Conservation (phyloP, 192 early-diverging fungal genomes). For the Backusella tuberculispora region DNA sequence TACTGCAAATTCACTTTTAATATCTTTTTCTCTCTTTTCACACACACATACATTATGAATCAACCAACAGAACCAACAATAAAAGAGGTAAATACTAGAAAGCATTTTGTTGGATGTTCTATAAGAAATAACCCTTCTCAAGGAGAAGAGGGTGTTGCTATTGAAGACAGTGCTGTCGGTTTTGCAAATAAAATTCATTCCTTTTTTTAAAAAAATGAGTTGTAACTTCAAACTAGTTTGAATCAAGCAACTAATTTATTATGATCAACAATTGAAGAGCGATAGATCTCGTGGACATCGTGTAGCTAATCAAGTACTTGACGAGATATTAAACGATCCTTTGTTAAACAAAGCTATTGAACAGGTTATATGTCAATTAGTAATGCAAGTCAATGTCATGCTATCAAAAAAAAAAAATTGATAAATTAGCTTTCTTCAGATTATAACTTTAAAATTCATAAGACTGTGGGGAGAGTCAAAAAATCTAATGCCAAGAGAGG, state of each 20-base stretch:
- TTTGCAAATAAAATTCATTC: slow-evolving; percentile 36
- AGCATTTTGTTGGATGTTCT: slow-evolving; percentile 55
- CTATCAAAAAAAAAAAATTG: background rate
- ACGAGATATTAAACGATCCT: slow-evolving; percentile 80
- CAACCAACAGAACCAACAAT: slow-evolving; percentile 4
- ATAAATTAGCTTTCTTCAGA: slow-evolving; percentile 73
- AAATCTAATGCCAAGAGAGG: slow-evolving; percentile 75
- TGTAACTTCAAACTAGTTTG: too few relatives aligned
- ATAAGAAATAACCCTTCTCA: slow-evolving; percentile 17
- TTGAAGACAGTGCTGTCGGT: slow-evolving; percentile 56
- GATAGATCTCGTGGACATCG: slow-evolving; percentile 36
- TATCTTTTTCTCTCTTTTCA: background rate
- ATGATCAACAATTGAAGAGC: slow-evolving; percentile 13
- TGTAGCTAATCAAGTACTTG: slow-evolving; percentile 79
- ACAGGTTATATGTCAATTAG: slow-evolving; percentile 42
- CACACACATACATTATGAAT: slow-evolving; percentile 22
- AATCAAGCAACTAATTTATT: background rate
- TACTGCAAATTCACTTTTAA: background rate
- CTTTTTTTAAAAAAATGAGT: too few relatives aligned
- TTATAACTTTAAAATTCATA: slow-evolving; percentile 99
- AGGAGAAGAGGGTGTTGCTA: slow-evolving; percentile 36
- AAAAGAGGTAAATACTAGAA: slow-evolving; percentile 46
- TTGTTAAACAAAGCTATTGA: slow-evolving; percentile 85
- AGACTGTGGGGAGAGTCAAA: slow-evolving; percentile 89
- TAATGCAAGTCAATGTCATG: background rate